phyloP scores from a whole-genome alignment of 208 protist species.

The Phytomonas sp. region DNA sequence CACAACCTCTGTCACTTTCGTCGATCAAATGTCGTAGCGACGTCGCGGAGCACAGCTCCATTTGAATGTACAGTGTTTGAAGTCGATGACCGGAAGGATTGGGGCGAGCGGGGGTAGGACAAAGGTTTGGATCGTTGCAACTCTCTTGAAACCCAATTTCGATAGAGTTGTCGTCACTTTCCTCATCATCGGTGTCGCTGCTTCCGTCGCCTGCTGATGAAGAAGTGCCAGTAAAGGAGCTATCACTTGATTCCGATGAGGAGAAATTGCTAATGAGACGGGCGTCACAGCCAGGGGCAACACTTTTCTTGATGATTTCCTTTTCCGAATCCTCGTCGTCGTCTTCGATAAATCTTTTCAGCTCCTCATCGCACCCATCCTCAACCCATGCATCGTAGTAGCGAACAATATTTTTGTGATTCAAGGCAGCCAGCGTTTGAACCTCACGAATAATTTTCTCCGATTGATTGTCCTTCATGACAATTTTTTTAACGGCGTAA shows the following conservation, averaged over 20 bases:
- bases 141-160: neutral
- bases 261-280: slow-evolving; percentile 2
- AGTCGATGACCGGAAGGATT: slow-evolving; percentile 10
- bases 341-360: slow-evolving; percentile 44
- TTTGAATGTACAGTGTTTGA: slow-evolving; percentile 84
- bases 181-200: slow-evolving; percentile 3
- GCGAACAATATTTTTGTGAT: slow-evolving; percentile 80
- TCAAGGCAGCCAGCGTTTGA: slow-evolving; percentile 65
- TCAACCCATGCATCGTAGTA: slow-evolving; percentile 89
- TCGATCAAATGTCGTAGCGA: slow-evolving; percentile 76
- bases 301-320: slow-evolving; percentile 2
- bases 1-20: slow-evolving; percentile 30
- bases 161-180: neutral
- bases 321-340: slow-evolving; percentile 29
- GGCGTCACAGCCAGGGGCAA: neutral
- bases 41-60: slow-evolving; percentile 74
- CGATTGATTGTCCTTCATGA: slow-evolving; percentile 48
- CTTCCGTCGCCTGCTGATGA: slow-evolving; percentile 9
- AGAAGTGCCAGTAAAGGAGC: slow-evolving; percentile 6
- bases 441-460: slow-evolving; percentile 67
- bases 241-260: slow-evolving; percentile 11
- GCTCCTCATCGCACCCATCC: slow-evolving; percentile 69
- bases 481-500: slow-evolving; percentile 85
- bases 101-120: neutral
- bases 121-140: neutral